Conservation (phyloP, 805 yeast species). For the Ogataea angusta region DNA sequence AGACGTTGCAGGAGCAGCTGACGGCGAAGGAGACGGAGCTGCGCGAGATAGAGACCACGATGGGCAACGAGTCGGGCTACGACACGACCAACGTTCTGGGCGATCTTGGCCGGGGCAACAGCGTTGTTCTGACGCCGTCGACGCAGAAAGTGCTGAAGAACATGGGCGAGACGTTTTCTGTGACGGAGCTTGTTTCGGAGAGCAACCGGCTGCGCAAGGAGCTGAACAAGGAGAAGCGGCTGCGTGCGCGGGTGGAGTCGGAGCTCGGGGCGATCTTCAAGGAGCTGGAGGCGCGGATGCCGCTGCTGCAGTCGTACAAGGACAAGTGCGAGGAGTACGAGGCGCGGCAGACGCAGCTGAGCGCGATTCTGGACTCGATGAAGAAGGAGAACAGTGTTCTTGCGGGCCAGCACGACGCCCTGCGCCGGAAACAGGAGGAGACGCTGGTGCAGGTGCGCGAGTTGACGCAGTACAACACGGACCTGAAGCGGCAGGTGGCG, state of each 20-base stretch:
- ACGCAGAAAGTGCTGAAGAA: slow-evolving; percentile 52
- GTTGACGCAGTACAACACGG: slow-evolving; percentile 58
- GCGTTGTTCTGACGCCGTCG: slow-evolving; percentile 45
- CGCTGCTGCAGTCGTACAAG: slow-evolving; percentile 65
- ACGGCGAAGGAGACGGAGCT: slow-evolving; percentile 37
- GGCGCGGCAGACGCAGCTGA: slow-evolving; percentile 51
- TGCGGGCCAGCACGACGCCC: slow-evolving; percentile 19
- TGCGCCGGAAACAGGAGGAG: slow-evolving; percentile 36
- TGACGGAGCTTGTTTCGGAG: slow-evolving; percentile 65
- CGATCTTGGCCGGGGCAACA: slow-evolving; percentile 16
- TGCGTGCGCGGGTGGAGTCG: slow-evolving; percentile 64
- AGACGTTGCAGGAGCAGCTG: slow-evolving; percentile 35
- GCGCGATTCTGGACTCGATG: slow-evolving; percentile 52
- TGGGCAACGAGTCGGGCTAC: slow-evolving; percentile 38
- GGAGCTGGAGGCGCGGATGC: slow-evolving; percentile 77
- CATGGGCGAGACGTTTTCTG: slow-evolving; percentile 47
- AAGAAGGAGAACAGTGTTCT: slow-evolving; percentile 39
- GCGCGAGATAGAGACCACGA: slow-evolving; percentile 39
- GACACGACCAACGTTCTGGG: slow-evolving; percentile 22
- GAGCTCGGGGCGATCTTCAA: slow-evolving; percentile 69
- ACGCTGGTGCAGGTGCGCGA: slow-evolving; percentile 44
- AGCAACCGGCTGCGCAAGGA: slow-evolving; percentile 62
- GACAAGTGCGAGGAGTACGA: slow-evolving; percentile 56
- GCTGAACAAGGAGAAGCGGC: slow-evolving; percentile 63
- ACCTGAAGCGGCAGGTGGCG: slow-evolving; percentile 82